These are phyloP conservation scores for Pseudogymnoascus sp. DNA, from an alignment of 2,329 filamentous ascomycete genomes.

Conservation along the genomic window DNA sequence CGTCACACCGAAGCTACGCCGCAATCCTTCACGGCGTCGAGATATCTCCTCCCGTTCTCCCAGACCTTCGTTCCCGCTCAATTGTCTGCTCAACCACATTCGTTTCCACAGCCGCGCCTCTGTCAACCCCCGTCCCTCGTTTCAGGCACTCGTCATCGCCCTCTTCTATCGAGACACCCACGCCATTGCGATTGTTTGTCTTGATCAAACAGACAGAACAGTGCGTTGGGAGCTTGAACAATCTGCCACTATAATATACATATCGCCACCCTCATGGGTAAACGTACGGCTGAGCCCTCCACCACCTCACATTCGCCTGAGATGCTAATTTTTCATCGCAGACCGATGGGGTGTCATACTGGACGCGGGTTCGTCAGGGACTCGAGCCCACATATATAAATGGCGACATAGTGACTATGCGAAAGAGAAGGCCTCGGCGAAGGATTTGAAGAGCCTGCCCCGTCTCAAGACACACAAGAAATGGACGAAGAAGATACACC, in stretches of 20 bases:
- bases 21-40: not conserved
- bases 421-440: slow-evolving; percentile 49
- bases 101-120: not conserved
- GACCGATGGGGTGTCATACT: slow-evolving; percentile 86
- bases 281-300: not conserved
- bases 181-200: not conserved
- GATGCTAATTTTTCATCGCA: slow-evolving; percentile 24
- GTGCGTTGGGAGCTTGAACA: not conserved
- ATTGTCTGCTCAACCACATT: slow-evolving; percentile 6
- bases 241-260: not conserved
- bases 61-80: slow-evolving; percentile 2
- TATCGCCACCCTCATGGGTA: slow-evolving; percentile 5
- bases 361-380: slow-evolving; percentile 96
- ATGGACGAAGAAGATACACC: slow-evolving; percentile 90
- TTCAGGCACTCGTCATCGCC: slow-evolving; percentile 5
- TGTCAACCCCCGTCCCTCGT: not conserved
- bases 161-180: not conserved
- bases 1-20: not conserved
- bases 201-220: not conserved
- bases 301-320: not conserved
- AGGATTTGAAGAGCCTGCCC: slow-evolving; percentile 64
- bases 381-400: slow-evolving; percentile 86
- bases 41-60: not conserved
- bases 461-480: slow-evolving; percentile 74
- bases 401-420: slow-evolving; percentile 75